Evolutionary conservation across 805 yeast genomes (phyloP).

Genomic region (Candida ulmi): DNA sequence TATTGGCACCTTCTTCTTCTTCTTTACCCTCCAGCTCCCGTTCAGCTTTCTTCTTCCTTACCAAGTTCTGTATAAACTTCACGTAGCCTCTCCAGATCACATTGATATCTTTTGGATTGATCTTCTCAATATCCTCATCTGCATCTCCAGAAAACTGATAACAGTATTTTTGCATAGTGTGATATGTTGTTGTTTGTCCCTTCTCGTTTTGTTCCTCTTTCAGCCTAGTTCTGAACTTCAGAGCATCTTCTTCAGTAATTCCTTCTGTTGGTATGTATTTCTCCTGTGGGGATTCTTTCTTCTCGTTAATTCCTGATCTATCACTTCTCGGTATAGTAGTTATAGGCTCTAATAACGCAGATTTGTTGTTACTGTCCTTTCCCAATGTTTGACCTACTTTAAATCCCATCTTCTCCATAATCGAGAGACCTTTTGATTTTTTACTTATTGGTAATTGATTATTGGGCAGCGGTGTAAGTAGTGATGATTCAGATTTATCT

Average conservation of each 20-base stretch:
- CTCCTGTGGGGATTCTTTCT: slow-evolving; percentile 4
- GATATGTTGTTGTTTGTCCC: slow-evolving; percentile 13
- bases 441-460: slow-evolving; percentile 10
- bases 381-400: slow-evolving; percentile 43
- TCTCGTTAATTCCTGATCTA: slow-evolving; percentile 21
- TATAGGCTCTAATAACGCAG: slow-evolving; percentile 29
- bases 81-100: slow-evolving; percentile 38
- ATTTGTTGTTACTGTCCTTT: slow-evolving; percentile 9
- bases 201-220: slow-evolving; percentile 10
- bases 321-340: slow-evolving; percentile 11
- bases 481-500: too few relatives aligned
- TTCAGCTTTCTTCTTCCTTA: slow-evolving; percentile 7
- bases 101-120: slow-evolving; percentile 28
- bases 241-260: slow-evolving; percentile 9
- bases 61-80: slow-evolving; percentile 8
- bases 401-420: slow-evolving; percentile 59
- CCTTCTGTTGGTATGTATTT: slow-evolving; percentile 2
- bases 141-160: slow-evolving; percentile 35
- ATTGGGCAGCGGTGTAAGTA: slow-evolving; percentile 3
- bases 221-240: slow-evolving; percentile 16
- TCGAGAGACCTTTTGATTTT: slow-evolving; percentile 39
- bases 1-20: slow-evolving; percentile 4
- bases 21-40: slow-evolving; percentile 5
- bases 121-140: slow-evolving; percentile 15
- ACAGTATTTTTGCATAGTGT: slow-evolving; percentile 35